Evolutionary conservation across 2,329 filamentous ascomycete genomes (phyloP), one percentile per base, ranked within the genome.

Genomic region (Penicillium sp.): DNA sequence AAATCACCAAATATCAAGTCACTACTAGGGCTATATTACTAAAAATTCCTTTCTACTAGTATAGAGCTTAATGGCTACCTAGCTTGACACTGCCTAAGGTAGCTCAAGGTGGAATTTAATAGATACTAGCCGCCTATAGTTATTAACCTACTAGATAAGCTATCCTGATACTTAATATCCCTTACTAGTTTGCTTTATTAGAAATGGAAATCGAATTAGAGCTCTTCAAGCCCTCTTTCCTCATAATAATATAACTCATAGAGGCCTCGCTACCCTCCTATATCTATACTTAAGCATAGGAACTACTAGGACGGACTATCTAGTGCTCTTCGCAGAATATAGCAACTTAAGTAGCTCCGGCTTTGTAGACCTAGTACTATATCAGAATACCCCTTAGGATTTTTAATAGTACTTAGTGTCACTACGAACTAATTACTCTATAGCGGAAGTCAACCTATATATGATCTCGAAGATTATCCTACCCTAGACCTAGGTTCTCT

Each of bases 181-280:
- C 2, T 52, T 40, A 4, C n/a, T 59, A 12, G 5, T 55, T 10
- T 54, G 24, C 18, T 61, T 57, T 34, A 36, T 48, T 3, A 54
- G 58, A 17, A 55, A 56, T 43, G 9, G 7, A 15, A 55, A 47
- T 49, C 51, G 49, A 3, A 30, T 54, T 21, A 48, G 36, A 17
- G 58, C 58, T 3, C 47, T 61, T 13, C 51, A 42, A 12, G 39
- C 58, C 17, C 40, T 61, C 13, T 52, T 55, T 26, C 58, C 54
- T 9, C 46, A 52, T 24, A 59, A 59, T 36, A 56, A 59, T 43
- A 27, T 56, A 13, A 52, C 51, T 2, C 51, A 55, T 3, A 46
- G 40, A 39, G 49, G 53, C 5, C 30, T 46, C 30, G 17, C 43
- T 13, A 46, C 49, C 3, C 29, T 58, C 15, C 41, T 46, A 12